phyloP scores from a whole-genome alignment of 768 basidiomycete species.

The Leccinellum rugosiceps region DNA sequence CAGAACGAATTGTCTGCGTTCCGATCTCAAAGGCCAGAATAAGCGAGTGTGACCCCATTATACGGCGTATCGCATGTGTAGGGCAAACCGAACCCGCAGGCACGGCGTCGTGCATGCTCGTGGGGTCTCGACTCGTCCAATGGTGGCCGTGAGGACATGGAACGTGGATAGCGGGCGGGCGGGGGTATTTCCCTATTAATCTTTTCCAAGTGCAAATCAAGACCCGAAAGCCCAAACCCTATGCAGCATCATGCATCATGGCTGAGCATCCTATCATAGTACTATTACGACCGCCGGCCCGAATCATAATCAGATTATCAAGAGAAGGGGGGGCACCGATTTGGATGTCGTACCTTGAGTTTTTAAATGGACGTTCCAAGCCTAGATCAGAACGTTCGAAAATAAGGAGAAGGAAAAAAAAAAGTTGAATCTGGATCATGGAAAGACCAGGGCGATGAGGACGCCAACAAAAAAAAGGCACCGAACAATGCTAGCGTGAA shows the following conservation, averaged over 20 bases:
- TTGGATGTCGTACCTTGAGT: neutral
- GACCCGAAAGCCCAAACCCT: too few species aligned
- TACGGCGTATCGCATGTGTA: neutral
- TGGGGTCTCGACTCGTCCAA: neutral
- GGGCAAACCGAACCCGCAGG: neutral
- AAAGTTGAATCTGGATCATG: neutral
- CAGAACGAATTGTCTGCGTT: neutral
- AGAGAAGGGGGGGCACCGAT: too few species aligned
- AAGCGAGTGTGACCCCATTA: neutral
- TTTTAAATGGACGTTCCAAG: neutral
- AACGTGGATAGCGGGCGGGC: neutral
- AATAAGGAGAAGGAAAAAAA: neutral
- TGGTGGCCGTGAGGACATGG: neutral
- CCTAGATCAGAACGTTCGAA: neutral
- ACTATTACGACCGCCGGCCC: too few species aligned
- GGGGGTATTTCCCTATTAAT: neutral
- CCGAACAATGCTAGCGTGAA: too few species aligned
- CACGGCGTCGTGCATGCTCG: neutral
- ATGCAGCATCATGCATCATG: too few species aligned
- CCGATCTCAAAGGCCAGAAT: neutral
- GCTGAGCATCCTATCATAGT: too few species aligned
- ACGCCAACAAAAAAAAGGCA: too few species aligned
- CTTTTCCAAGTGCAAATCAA: neutral
- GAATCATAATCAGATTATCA: too few species aligned
- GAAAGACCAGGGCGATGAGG: neutral